Conservation (phyloP, 441 rosid genomes). For the Dalechampia spathulata region DNA sequence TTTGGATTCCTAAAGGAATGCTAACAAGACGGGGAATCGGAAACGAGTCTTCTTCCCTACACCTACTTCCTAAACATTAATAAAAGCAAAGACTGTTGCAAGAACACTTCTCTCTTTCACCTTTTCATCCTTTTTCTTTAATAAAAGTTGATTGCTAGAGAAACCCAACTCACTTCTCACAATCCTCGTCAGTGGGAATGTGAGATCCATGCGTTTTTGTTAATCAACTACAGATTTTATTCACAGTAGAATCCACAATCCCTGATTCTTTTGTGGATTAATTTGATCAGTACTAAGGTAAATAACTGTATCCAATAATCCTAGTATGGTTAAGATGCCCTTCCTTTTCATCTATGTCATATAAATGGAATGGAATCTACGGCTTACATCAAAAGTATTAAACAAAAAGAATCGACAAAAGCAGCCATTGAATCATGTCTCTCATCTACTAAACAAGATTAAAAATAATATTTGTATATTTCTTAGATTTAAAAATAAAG, state of each 20-base stretch:
- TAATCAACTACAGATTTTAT: neutral
- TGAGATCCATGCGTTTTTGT: slow-evolving; percentile 7
- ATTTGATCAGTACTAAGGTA: too few relatives aligned
- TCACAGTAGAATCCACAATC: neutral
- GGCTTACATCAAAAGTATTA: neutral
- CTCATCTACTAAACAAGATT: neutral
- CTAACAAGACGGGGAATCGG: neutral
- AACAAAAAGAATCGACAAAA: neutral
- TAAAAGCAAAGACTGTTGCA: neutral
- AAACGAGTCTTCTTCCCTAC: neutral
- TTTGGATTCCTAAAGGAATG: neutral
- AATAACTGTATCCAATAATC: too few relatives aligned
- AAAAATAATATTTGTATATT: neutral
- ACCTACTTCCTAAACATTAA: neutral
- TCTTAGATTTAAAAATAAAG: neutral
- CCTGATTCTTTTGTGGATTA: too few relatives aligned
- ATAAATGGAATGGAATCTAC: slow-evolving; percentile 22
- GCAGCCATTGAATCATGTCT: neutral
- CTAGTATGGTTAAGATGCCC: neutral
- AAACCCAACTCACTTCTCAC: neutral
- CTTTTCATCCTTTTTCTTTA: neutral
- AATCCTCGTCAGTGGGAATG: slow-evolving; percentile 1
- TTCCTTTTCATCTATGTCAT: neutral
- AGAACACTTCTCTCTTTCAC: neutral
- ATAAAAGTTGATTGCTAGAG: neutral